These are phyloP conservation scores for Eimeria necatrix DNA, from an alignment of 169 alveolate species.

Conservation along the genomic window DNA sequence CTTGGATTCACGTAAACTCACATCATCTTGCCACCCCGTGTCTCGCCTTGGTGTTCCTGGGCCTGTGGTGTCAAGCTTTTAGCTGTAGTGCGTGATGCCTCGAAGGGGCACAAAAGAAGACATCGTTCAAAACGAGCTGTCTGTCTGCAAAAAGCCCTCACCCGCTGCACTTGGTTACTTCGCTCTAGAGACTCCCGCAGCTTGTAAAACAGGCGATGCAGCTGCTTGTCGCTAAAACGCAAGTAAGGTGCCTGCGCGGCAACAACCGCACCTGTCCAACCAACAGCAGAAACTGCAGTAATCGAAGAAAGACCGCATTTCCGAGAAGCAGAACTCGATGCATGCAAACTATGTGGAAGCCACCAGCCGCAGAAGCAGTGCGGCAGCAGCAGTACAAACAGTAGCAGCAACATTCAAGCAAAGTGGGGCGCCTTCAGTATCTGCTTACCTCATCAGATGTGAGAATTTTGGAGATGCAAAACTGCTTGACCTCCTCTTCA, in stretches of 20 bases:
- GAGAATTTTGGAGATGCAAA: slow-evolving; percentile 62
- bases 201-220: slow-evolving; percentile 61
- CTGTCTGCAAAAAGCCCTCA: slow-evolving; percentile 71
- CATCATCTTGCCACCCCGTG: not conserved
- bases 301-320: not conserved
- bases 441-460: slow-evolving; percentile 23
- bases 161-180: slow-evolving; percentile 61
- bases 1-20: not conserved
- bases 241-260: slow-evolving; percentile 50
- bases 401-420: not conserved
- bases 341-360: too few species aligned
- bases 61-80: not conserved
- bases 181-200: slow-evolving; percentile 66
- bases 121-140: slow-evolving; percentile 73
- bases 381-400: not conserved
- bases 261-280: not conserved
- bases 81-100: not conserved
- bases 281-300: not conserved
- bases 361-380: not conserved
- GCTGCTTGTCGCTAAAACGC: slow-evolving; percentile 60
- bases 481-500: slow-evolving; percentile 73
- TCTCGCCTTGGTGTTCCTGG: not conserved
- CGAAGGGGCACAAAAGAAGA: not conserved
- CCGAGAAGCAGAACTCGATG: too few species aligned
- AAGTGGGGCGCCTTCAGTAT: not conserved